Base-by-base conservation (phyloP, 805 yeast genomes). In the Saccharomycopsis sp. region DNA sequence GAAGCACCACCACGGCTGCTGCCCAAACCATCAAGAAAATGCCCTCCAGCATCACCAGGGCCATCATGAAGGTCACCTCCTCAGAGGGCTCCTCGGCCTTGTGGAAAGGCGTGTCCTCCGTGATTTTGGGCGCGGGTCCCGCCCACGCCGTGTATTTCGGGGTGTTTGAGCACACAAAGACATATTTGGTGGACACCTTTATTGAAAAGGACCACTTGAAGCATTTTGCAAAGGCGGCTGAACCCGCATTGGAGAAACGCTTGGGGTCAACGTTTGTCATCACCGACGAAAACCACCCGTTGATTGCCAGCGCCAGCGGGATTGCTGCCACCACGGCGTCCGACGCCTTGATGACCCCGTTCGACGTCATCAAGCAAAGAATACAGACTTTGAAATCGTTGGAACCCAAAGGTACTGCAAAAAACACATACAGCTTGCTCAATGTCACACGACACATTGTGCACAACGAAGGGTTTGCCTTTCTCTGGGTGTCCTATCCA, bases 81-180 rank as follows among this genome's bases (percentile, higher is more conserved):
- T 68, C 80, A 13, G 97, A 89, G 59, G 98, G 98, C 2, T 81
- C 89, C 4, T 56, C 73, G 39, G 83, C 95, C 1, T 69, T 92
- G 21, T 89, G 96, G 95, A 71, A 94, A 55, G 98, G 98, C 41
- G 84, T 89, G 13, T 78, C 86, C 18, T 82, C 95, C 1, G 94
- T 92, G 45, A 78, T 87, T 2, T 57, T 89, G 47, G 98, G 98
- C 29, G 96, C 98, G n/a, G 98, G 98, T 5, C 98, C 98, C 2
- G 96, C 97, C 3, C 98, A 89, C 63, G 97, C 97, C 3, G 81
- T 92, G 5, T 89, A 92, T 62, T 89, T 87, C 58, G 78, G 88
- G n/a, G 94, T 92, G 3, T 92, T 87, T 60, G 98, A 89, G 61
- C 69, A 77, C 38, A 70, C 87, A 36, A 81, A 82, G 56, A 75